Evolutionary conservation across 768 basidiomycete genomes (phyloP), one percentile per base, ranked within the genome.

Genomic region (Lactifluus piperatus): DNA sequence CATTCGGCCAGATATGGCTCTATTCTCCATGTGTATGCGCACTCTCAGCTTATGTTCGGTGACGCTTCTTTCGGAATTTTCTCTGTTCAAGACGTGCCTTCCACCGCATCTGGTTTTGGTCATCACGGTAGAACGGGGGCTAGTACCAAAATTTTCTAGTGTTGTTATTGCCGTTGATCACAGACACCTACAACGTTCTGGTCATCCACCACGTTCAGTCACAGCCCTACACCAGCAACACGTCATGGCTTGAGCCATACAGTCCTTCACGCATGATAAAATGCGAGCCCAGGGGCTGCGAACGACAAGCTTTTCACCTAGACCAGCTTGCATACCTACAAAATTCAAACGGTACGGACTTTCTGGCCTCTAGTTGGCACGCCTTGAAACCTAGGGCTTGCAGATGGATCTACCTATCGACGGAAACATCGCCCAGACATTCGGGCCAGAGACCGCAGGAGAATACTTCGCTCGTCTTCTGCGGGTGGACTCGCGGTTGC

Each of bases 371-470:
- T 27, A 44, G 7, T 9, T 45, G 30, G 3, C 11, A 32, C 16
- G 8, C n/a, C 9, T 27, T 47, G 18, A 37, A 22, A 36, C 16
- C 2, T 4, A 13, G 11, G 8, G 4, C 39, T 24, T 43, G 16
- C 48, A 50, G 52, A 48, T 49, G 46, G 52, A 59, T 27, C 18
- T 59, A 9, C 29, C n/a, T 10, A 8, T 59, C 4, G 52, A 59
- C 20, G 41, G 58, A 8, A 46, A 44, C 8, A 41, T 59, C 47
- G 52, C 58, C 11, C 52, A 54, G 5, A 59, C 54, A 39, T 48
- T 59, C 32, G 29, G 30, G 1, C 58, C 58, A 11, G 20, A 43
- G 37, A 24, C n/a, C n/a, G 52, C 43, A 1, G 26, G 8, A 24
- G 2, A 1, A 1, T 59, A 59, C 20, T 54, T 59, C 5, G 2